A percentile compares a stretch with the other conserved stretches of the same genome.
phyloP scores from a whole-genome alignment of 164 flowering plant species.

The Aristolochia fimbriata region DNA sequence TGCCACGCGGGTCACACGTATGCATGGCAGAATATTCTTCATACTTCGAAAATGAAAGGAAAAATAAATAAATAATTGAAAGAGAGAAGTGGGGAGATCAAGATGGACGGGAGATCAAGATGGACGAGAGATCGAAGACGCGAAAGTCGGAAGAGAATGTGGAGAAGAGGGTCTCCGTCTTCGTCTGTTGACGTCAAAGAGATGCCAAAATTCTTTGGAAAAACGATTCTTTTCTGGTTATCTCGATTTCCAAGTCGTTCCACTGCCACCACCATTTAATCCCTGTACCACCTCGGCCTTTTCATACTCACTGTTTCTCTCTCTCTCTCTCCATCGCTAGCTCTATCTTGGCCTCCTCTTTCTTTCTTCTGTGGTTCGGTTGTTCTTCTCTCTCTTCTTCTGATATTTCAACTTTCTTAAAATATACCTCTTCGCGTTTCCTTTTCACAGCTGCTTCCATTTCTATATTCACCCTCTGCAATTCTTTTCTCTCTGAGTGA shows the following conservation, averaged over 20 bases:
- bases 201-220: conserved; percentile 11
- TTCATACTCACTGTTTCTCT: conserved; percentile 8
- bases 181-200: conserved; percentile 11
- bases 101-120: neutral
- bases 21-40: too few relatives aligned
- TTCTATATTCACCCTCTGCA: too few relatives aligned
- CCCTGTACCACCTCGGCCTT: conserved; percentile 8
- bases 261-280: conserved; percentile 18
- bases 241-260: conserved; percentile 46
- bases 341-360: too few relatives aligned
- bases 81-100: neutral
- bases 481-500: too few relatives aligned
- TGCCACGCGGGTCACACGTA: too few relatives aligned
- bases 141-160: neutral
- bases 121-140: neutral
- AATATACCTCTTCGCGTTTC: conserved; percentile 1
- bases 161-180: conserved; percentile 18
- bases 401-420: conserved; percentile 6
- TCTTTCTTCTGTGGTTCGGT: conserved; percentile 5
- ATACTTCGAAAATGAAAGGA: too few relatives aligned
- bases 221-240: conserved; percentile 27
- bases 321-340: conserved; percentile 4
- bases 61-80: too few relatives aligned
- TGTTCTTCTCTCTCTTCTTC: conserved; percentile 12
- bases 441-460: neutral